Conservation (phyloP, 306 rosid species). For the Trichosanthes truncata region DNA sequence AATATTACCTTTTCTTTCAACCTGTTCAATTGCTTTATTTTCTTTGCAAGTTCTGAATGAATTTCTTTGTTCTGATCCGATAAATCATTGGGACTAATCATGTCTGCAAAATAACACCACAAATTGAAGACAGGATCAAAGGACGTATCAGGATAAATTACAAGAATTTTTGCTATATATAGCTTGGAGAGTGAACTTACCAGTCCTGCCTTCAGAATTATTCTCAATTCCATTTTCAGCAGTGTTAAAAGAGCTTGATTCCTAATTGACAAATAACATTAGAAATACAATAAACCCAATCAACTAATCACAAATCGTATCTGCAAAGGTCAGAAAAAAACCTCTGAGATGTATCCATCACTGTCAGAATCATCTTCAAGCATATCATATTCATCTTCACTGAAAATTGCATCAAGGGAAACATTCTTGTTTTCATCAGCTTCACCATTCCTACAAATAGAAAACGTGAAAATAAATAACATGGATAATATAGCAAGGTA, state of each 20-base stretch:
- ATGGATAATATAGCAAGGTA: neutral
- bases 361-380: slow-evolving; percentile 59
- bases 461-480: neutral
- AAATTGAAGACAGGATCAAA: neutral
- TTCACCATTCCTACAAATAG: slow-evolving; percentile 27
- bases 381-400: slow-evolving; percentile 46
- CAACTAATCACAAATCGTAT: neutral
- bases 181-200: neutral
- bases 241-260: slow-evolving; percentile 20
- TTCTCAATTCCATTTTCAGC: slow-evolving; percentile 30
- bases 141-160: neutral
- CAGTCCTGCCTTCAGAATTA: slow-evolving; percentile 30
- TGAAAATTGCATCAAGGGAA: slow-evolving; percentile 48
- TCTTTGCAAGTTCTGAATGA: slow-evolving; percentile 39
- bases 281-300: slow-evolving; percentile 12
- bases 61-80: slow-evolving; percentile 43
- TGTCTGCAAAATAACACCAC: slow-evolving; percentile 33
- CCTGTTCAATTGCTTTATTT: slow-evolving; percentile 41
- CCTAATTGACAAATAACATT: slow-evolving; percentile 36
- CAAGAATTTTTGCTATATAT: neutral
- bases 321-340: slow-evolving; percentile 13
- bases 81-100: slow-evolving; percentile 29
- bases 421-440: slow-evolving; percentile 24
- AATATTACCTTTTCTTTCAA: slow-evolving; percentile 56
- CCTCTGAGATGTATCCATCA: slow-evolving; percentile 91